These are phyloP conservation scores for Boletus tylopilopsis DNA, from an alignment of 768 basidiomycete genomes.

Conservation along the genomic window DNA sequence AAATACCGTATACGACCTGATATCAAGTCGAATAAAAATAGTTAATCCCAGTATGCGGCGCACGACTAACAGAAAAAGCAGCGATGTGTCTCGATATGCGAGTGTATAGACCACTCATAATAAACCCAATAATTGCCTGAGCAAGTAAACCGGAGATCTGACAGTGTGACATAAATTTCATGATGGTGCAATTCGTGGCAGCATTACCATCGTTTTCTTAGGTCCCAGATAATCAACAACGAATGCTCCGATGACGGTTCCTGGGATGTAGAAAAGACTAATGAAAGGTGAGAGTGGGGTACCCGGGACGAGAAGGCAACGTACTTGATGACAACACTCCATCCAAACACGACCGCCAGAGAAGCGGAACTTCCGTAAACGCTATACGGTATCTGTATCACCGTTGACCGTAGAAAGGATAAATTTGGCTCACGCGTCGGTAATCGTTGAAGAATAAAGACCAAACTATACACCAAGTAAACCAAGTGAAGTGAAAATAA, in stretches of 20 bases:
- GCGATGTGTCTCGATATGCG: constrained; percentile 59
- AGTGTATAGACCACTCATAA: constrained; percentile 81
- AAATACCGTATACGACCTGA: constrained; percentile 85
- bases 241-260: constrained; percentile 70
- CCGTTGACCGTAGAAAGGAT: background rate
- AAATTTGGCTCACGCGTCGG: constrained; percentile 47
- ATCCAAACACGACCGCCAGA: constrained; percentile 68
- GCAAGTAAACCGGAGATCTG: constrained; percentile 64
- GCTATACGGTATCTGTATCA: constrained; percentile 31
- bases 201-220: constrained; percentile 64
- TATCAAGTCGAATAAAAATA: background rate
- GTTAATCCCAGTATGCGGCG: background rate
- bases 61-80: constrained; percentile 62
- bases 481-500: background rate
- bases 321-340: constrained; percentile 83
- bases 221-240: constrained; percentile 73
- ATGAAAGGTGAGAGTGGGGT: constrained; percentile 2
- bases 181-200: too few relatives aligned
- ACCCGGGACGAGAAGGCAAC: constrained; percentile 14
- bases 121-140: constrained; percentile 78
- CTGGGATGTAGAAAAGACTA: constrained; percentile 64
- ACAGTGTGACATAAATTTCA: background rate
- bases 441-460: constrained; percentile 75
- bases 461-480: constrained; percentile 51
- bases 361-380: constrained; percentile 53